phyloP scores from a whole-genome alignment of 176 grass and related monocot genomes.

The Urochloa ruziziensis region DNA sequence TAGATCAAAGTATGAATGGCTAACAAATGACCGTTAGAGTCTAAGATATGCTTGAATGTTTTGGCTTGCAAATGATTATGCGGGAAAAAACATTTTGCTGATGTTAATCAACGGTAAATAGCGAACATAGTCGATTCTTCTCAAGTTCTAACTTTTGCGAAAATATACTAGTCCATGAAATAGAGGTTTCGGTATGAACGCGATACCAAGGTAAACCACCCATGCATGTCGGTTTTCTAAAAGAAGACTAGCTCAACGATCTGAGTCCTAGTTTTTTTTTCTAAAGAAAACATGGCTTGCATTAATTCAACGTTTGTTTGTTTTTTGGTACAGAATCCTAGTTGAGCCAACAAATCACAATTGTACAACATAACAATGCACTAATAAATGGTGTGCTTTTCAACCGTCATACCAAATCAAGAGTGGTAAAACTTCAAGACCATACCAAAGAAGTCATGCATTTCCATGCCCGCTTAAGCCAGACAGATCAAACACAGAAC shows the following conservation, averaged over 20 bases:
- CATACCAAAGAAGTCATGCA: not conserved
- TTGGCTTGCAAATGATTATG: no score
- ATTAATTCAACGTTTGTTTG: not conserved
- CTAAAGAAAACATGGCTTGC: not conserved
- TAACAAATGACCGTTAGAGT: not conserved
- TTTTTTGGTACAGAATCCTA: not conserved
- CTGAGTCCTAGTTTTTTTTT: not conserved
- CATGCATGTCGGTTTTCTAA: not conserved
- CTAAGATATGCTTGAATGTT: no score
- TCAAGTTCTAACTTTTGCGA: no score
- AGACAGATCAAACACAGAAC: not conserved
- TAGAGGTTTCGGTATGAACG: not conserved
- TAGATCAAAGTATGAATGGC: not conserved
- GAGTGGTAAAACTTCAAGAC: not conserved
- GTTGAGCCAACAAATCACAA: not conserved
- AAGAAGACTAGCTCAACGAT: not conserved
- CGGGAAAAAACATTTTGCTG: no score
- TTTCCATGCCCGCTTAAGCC: not conserved
- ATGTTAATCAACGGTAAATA: no score
- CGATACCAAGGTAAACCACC: no score
- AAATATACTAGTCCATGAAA: no score
- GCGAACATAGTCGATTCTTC: no score
- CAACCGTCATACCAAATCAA: conserved; percentile 1
- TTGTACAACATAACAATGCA: not conserved
- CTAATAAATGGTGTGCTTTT: not conserved